Evolutionary conservation across 2,329 filamentous ascomycete species (phyloP).

Genomic region (Fusarium xylarioides): DNA sequence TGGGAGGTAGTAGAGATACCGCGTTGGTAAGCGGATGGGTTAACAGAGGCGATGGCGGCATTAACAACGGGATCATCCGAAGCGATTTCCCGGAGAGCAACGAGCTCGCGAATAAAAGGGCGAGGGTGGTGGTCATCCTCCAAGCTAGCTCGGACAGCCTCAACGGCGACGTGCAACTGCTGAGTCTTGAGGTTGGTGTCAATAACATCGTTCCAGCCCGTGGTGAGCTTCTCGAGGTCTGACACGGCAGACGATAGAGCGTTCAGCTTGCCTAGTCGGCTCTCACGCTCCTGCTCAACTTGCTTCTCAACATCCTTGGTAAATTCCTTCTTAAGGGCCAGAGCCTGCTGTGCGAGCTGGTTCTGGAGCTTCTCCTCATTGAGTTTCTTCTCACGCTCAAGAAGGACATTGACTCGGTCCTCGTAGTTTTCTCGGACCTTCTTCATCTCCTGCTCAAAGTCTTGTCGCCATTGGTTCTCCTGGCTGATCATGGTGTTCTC

Average conservation of each 20-base stretch:
- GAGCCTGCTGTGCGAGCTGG: constrained; percentile 87
- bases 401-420: constrained; percentile 78
- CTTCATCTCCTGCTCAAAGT: constrained; percentile 88
- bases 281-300: constrained; percentile 88
- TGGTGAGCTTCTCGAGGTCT: constrained; percentile 87
- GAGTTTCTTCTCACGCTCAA: constrained; percentile 81
- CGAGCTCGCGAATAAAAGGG: constrained; percentile 91
- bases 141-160: constrained; percentile 87
- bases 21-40: constrained; percentile 90
- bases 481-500: constrained; percentile 84
- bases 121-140: constrained; percentile 75
- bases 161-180: constrained; percentile 94
- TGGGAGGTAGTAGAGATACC: constrained; percentile 85
- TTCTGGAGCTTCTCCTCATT: constrained; percentile 86
- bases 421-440: constrained; percentile 81
- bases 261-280: constrained; percentile 84
- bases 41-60: constrained; percentile 95
- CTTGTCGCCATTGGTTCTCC: constrained; percentile 82
- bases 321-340: constrained; percentile 88
- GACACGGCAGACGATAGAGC: constrained; percentile 80
- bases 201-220: constrained; percentile 89
- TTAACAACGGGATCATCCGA: constrained; percentile 85
- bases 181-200: constrained; percentile 93
- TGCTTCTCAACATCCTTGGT: constrained; percentile 78
- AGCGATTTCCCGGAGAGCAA: constrained; percentile 92